Base-by-base conservation (phyloP, 2,329 filamentous ascomycete genomes). In the Sporothrix brunneoviolacea region DNA sequence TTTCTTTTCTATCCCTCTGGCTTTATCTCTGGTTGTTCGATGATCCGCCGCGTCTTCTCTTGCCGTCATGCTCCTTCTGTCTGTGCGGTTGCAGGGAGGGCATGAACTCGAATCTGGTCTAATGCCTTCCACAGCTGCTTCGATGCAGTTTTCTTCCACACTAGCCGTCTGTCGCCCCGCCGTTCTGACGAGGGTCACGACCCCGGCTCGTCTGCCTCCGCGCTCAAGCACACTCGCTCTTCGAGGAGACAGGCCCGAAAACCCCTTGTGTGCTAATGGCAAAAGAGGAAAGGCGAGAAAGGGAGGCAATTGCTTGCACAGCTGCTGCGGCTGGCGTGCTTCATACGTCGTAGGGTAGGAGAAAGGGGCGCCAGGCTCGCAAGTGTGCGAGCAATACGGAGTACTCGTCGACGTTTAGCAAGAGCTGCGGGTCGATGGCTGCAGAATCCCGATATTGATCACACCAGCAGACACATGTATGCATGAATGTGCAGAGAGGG, bases 31-130 rank as follows among this genome's bases (percentile, higher is more conserved):
- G 21, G n/a, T 21, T n/a, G 12, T 40, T 44, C 33, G 40, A 38
- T 42, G 21, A 42, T 37, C n/a, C 19, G 16, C n/a, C 38, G 21
- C 13, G 24, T 36, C 15, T 32, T n/a, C 27, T 43, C 43, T 30
- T 36, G 24, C 30, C 19, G 18, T n/a, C 22, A 27, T 30, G 33
- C 16, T 46, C 40, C 35, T 24, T 36, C 24, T 38, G 53, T 55
- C 53, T 48, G 50, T 55, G 53, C 50, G 53, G 53, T 39, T 47
- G 42, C 46, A 52, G 46, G 21, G 35, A 46, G 41, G 41, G 41
- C 41, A 47, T 44, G 35, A 45, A 45, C 18, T 41, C 38, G 35
- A 44, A 37, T 40, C 39, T 51, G 48, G 37, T 36, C 47, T 47
- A 50, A 39, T 13, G 41, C n/a, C 46, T 50, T 52, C 50, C 32